Evolutionary conservation across 768 basidiomycete species (phyloP).

Genomic region (Tremella yokohamensis): DNA sequence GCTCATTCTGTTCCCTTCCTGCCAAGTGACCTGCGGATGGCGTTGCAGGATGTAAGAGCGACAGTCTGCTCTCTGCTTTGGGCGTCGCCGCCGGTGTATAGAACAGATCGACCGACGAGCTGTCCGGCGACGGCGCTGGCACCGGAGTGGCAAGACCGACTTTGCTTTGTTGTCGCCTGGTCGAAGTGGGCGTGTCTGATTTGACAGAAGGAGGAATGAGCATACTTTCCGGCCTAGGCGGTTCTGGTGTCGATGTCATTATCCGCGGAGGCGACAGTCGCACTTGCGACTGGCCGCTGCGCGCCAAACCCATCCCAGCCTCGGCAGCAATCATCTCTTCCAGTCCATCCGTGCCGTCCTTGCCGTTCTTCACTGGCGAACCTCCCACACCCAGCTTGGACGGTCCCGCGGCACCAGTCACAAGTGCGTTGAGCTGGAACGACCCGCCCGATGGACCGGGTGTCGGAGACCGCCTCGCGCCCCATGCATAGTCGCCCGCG

Average conservation of each 20-base stretch:
- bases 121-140: background rate
- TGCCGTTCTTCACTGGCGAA: too few relatives aligned
- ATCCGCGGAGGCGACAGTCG: constrained; percentile 1
- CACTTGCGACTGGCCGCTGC: background rate
- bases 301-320: too few relatives aligned
- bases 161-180: background rate
- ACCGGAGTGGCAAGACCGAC: background rate
- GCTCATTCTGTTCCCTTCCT: background rate
- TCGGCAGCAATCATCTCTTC: constrained; percentile 3
- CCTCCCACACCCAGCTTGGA: too few relatives aligned
- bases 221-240: background rate
- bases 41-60: background rate
- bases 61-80: background rate
- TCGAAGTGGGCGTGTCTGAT: background rate
- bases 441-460: background rate
- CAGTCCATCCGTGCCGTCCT: background rate
- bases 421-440: background rate
- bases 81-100: constrained; percentile 12
- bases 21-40: background rate
- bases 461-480: background rate
- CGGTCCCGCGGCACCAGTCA: background rate
- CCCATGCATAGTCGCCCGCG: background rate
- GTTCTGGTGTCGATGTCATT: constrained; percentile 10
- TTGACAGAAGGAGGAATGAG: background rate
- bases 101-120: constrained; percentile 10